These are phyloP conservation scores for Ceratocystis eucalypticola DNA, from an alignment of 2,329 filamentous ascomycete genomes.

Conservation along the genomic window DNA sequence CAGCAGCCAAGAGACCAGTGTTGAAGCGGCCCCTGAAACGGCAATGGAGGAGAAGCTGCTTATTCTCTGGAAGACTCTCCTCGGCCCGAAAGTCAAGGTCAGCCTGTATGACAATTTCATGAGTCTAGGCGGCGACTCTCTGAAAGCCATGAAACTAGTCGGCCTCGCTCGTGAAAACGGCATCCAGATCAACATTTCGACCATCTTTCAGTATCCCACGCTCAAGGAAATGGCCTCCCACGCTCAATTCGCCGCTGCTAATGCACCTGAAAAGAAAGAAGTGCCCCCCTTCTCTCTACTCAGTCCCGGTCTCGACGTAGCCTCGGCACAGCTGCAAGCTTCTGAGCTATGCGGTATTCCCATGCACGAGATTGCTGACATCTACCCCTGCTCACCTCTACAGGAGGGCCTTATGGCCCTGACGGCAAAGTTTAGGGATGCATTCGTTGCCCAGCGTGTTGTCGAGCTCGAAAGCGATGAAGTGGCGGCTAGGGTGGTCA, in stretches of 20 bases:
- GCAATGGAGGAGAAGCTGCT: conserved; percentile 29
- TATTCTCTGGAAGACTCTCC: conserved; percentile 28
- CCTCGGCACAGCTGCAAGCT: conserved; percentile 29
- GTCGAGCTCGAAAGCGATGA: conserved; percentile 28
- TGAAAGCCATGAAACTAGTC: conserved; percentile 39
- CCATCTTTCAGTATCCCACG: conserved; percentile 34
- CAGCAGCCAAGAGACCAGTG: conserved; percentile 24
- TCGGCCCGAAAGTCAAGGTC: conserved; percentile 27
- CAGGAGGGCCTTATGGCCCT: conserved; percentile 43
- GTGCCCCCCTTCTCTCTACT: conserved; percentile 32
- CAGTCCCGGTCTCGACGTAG: conserved; percentile 22
- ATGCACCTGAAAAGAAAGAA: conserved; percentile 22
- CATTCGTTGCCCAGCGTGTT: conserved; percentile 40
- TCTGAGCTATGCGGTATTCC: conserved; percentile 31
- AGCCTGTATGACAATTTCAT: conserved; percentile 34
- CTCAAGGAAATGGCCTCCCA: conserved; percentile 33
- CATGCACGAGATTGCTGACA: conserved; percentile 31
- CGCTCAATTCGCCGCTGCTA: conserved; percentile 18
- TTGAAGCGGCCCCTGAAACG: conserved; percentile 29
- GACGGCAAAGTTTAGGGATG: conserved; percentile 36
- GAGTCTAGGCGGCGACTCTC: conserved; percentile 37
- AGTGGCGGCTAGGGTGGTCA: conserved; percentile 28
- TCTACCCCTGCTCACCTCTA: conserved; percentile 41
- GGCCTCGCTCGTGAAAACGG: conserved; percentile 30
- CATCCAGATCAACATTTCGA: conserved; percentile 32